phyloP scores from a whole-genome alignment of 441 rosid species.

The Manihot esculenta region DNA sequence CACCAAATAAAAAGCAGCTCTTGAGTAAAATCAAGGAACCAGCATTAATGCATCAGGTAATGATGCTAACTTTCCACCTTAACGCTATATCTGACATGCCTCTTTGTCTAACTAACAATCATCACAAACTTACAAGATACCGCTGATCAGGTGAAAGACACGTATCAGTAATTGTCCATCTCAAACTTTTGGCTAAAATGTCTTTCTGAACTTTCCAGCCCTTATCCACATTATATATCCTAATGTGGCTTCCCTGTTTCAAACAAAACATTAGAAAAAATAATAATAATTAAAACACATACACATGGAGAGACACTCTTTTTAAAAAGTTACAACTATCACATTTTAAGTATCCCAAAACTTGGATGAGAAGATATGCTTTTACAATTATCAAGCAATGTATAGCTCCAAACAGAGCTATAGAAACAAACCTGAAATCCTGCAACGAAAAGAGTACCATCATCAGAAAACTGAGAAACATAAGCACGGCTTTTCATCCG shows the following conservation, averaged over 20 bases:
- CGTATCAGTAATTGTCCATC: constrained; percentile 89
- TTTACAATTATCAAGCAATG: background rate
- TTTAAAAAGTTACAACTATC: background rate
- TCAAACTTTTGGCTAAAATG: constrained; percentile 62
- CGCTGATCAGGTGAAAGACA: constrained; percentile 81
- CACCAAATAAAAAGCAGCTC: too few relatives aligned
- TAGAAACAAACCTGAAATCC: constrained; percentile 57
- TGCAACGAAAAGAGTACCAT: constrained; percentile 72
- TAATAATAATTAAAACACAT: too few relatives aligned
- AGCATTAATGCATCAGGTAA: background rate
- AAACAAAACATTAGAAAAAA: constrained; percentile 5
- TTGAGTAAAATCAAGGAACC: background rate
- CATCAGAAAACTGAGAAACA: constrained; percentile 74
- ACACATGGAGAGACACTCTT: too few relatives aligned
- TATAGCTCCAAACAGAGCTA: background rate
- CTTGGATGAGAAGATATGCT: background rate
- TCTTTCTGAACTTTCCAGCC: constrained; percentile 80
- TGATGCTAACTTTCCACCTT: background rate
- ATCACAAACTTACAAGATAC: constrained; percentile 52
- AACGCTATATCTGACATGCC: background rate
- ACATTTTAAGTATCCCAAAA: background rate
- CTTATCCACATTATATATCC: constrained; percentile 70
- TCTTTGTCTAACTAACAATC: constrained; percentile 8
- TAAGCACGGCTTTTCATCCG: constrained; percentile 50
- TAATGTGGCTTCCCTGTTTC: constrained; percentile 65